A percentile compares a stretch with the other conserved stretches of the same genome.
Evolutionary conservation across 2,329 filamentous ascomycete species (phyloP).

Genomic region (Aurifilum marmelostoma): DNA sequence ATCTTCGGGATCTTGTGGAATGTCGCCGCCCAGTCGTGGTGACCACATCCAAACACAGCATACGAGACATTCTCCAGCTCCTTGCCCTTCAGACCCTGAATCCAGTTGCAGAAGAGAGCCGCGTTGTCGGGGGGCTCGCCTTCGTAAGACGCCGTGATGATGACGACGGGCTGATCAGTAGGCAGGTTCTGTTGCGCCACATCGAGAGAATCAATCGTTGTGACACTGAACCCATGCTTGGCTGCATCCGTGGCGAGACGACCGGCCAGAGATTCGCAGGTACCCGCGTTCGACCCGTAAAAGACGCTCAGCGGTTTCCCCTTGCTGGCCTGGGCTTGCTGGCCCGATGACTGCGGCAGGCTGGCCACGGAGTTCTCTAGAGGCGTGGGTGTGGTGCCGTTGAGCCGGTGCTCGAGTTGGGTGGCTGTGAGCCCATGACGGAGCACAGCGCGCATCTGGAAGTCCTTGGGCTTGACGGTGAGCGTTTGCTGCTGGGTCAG

Average conservation of each 20-base stretch:
- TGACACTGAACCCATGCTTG: conserved; percentile 61
- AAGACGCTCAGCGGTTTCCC: conserved; percentile 60
- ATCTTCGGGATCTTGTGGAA: conserved; percentile 68
- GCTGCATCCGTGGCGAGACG: conserved; percentile 61
- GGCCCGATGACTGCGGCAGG: conserved; percentile 39
- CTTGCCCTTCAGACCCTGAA: conserved; percentile 53
- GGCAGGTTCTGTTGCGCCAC: conserved; percentile 63
- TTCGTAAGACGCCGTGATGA: conserved; percentile 72
- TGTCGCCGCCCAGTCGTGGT: conserved; percentile 58
- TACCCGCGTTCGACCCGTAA: conserved; percentile 75
- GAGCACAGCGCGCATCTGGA: conserved; percentile 63
- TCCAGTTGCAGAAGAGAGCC: conserved; percentile 67
- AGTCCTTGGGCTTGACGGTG: conserved; percentile 66
- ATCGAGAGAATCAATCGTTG: conserved; percentile 60
- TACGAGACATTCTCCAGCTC: conserved; percentile 61
- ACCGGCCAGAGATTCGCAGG: conserved; percentile 70
- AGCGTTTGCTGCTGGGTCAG: conserved; percentile 59
- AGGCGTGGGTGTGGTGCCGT: conserved; percentile 35
- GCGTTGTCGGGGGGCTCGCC: conserved; percentile 74
- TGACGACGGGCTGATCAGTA: conserved; percentile 62
- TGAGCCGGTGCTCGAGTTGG: conserved; percentile 50
- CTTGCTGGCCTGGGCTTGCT: conserved; percentile 22
- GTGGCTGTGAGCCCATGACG: conserved; percentile 62
- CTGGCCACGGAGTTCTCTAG: conserved; percentile 50
- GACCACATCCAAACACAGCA: conserved; percentile 70